A percentile compares a stretch with the other conserved stretches of the same genome.
phyloP scores from a whole-genome alignment of 140 eudicot species.

The Senecio squalidus region DNA sequence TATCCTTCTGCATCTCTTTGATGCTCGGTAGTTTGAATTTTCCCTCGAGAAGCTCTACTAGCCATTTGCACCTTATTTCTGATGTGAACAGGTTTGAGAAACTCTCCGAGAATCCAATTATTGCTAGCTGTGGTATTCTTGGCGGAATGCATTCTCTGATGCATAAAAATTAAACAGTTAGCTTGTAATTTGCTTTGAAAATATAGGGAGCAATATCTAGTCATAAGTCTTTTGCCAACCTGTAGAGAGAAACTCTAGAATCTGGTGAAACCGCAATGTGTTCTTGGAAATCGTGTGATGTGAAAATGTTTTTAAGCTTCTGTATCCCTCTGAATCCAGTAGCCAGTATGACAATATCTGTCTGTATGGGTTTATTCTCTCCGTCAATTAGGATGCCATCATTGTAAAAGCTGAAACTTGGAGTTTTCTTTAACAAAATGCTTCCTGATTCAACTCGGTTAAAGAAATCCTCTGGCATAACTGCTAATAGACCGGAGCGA shows the following conservation, averaged over 20 bases:
- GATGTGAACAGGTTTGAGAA: conserved; percentile 53
- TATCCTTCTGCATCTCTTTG: conserved; percentile 56
- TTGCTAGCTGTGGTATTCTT: conserved; percentile 60
- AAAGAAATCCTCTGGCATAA: conserved; percentile 31
- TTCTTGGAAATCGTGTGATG: conserved; percentile 23
- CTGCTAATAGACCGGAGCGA: conserved; percentile 38
- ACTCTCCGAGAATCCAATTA: too few relatives aligned
- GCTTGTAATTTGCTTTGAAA: neutral
- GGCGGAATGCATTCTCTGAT: conserved; percentile 66
- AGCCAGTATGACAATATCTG: conserved; percentile 53
- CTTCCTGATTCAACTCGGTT: conserved; percentile 24
- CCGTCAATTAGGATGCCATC: conserved; percentile 44
- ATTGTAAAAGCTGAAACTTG: conserved; percentile 25
- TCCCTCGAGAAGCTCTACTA: conserved; percentile 55
- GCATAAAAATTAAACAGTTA: too few relatives aligned
- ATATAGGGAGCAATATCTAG: neutral
- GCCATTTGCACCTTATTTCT: conserved; percentile 63
- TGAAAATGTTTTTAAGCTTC: conserved; percentile 41
- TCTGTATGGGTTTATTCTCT: too few relatives aligned
- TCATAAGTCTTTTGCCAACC: too few relatives aligned
- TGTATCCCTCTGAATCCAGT: conserved; percentile 54
- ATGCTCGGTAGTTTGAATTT: conserved; percentile 48
- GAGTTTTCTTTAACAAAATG: conserved; percentile 15
- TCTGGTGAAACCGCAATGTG: conserved; percentile 27
- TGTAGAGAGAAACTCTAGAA: conserved; percentile 39